Percentiles rank a stretch among this genome's conserved stretches.
Evolutionary conservation across 2,329 filamentous ascomycete genomes (phyloP).

Genomic region (Tolypocladium cylindrosporum): DNA sequence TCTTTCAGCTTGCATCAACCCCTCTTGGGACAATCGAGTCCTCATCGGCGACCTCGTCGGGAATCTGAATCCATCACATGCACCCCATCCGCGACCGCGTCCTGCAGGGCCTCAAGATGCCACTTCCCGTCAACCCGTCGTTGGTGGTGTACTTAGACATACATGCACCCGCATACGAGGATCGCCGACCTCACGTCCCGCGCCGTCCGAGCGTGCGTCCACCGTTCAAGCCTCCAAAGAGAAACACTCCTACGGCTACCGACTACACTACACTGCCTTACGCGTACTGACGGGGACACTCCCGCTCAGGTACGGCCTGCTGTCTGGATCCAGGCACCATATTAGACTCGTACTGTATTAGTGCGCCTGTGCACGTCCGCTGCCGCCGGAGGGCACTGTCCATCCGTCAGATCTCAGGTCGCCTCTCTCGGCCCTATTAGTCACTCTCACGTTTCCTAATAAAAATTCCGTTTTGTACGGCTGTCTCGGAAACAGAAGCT

Average conservation of each 20-base stretch:
- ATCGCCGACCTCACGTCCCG: neutral
- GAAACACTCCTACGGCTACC: neutral
- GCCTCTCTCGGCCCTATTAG: neutral
- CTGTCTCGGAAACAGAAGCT: neutral
- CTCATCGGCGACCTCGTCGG: neutral
- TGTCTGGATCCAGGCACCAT: too few species aligned
- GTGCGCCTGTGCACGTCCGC: too few species aligned
- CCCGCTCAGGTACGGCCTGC: neutral
- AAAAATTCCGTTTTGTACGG: neutral
- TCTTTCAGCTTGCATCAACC: neutral
- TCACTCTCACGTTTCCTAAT: neutral
- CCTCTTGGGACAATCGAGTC: neutral
- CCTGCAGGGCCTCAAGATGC: neutral
- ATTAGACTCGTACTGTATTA: too few species aligned
- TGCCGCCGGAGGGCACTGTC: neutral
- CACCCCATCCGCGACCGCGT: neutral
- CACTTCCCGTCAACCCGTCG: neutral
- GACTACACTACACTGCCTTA: too few species aligned
- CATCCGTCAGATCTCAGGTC: neutral
- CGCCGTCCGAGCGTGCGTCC: neutral
- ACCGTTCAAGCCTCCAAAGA: neutral
- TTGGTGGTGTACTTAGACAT: neutral
- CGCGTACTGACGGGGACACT: neutral
- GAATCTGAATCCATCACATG: neutral
- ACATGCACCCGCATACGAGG: neutral